Evolutionary conservation across 768 basidiomycete species (phyloP).

Genomic region (Termitomyces sp.): DNA sequence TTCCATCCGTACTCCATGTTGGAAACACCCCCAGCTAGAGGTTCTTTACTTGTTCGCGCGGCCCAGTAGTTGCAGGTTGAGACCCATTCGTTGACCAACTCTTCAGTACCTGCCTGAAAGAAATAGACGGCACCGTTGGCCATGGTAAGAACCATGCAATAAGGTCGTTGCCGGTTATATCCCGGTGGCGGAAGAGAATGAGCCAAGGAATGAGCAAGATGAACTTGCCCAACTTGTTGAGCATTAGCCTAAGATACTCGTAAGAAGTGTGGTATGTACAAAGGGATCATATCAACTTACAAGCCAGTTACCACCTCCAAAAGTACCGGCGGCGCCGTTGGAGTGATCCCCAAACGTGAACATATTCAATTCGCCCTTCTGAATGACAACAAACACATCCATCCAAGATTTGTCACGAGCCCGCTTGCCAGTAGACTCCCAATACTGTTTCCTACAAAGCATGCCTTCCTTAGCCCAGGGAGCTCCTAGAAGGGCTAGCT

Average conservation of each 20-base stretch:
- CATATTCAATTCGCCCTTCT: slow-evolving; percentile 93
- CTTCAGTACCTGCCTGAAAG: slow-evolving; percentile 98
- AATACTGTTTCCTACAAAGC: slow-evolving; percentile 92
- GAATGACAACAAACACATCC: slow-evolving; percentile 94
- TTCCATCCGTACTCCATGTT: slow-evolving; percentile 99
- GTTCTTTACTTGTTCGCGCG: slow-evolving; percentile 91
- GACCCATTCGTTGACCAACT: slow-evolving; percentile 98
- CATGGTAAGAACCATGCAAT: slow-evolving; percentile 93
- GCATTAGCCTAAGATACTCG: slow-evolving; percentile 69
- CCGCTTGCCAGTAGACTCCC: slow-evolving; percentile 80
- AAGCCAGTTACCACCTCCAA: slow-evolving; percentile 98
- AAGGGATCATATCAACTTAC: slow-evolving; percentile 44
- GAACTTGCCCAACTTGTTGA: slow-evolving; percentile 73
- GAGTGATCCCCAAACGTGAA: slow-evolving; percentile 86
- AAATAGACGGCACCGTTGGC: slow-evolving; percentile 91
- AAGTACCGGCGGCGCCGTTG: slow-evolving; percentile 54
- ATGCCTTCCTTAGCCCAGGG: slow-evolving; percentile 99
- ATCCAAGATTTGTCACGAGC: slow-evolving; percentile 90
- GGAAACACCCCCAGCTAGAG: slow-evolving; percentile 91
- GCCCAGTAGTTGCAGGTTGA: slow-evolving; percentile 99
- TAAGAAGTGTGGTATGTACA: neutral
- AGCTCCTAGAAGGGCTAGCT: slow-evolving; percentile 89
- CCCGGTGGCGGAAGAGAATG: slow-evolving; percentile 89
- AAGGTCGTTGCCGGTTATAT: slow-evolving; percentile 84
- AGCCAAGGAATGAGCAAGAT: slow-evolving; percentile 84